phyloP scores from a whole-genome alignment of 805 yeast species.

The Torulaspora quercuum region DNA sequence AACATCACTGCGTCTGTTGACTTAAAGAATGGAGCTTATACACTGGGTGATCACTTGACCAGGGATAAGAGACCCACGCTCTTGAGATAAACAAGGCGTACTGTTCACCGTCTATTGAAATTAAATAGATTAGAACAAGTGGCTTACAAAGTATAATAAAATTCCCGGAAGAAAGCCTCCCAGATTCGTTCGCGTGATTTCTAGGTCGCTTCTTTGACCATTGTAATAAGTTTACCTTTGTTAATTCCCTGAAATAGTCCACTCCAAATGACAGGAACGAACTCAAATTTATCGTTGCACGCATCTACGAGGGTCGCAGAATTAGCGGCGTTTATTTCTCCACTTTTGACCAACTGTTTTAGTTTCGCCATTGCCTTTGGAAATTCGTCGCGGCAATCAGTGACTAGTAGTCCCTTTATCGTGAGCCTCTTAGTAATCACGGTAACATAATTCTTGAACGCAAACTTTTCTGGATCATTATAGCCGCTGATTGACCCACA shows the following conservation, averaged over 20 bases:
- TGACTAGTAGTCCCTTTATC: conserved; percentile 51
- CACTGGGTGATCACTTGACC: too few species aligned
- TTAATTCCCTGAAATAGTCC: conserved; percentile 45
- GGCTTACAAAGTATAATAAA: too few species aligned
- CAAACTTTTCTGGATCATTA: conserved; percentile 41
- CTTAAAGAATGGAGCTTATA: too few species aligned
- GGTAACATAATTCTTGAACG: conserved; percentile 41
- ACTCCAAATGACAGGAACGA: conserved; percentile 49
- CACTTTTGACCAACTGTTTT: conserved; percentile 38
- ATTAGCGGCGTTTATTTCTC: conserved; percentile 40
- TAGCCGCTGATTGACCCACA: conserved; percentile 64
- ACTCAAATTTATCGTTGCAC: conserved; percentile 40
- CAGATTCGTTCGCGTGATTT: too few species aligned
- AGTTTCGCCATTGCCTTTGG: conserved; percentile 40
- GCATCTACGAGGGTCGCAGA: conserved; percentile 43
- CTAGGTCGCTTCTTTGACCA: conserved; percentile 32
- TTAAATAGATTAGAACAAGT: too few species aligned
- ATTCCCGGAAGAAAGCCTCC: too few species aligned
- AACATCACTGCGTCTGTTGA: too few species aligned
- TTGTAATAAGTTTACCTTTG: conserved; percentile 51
- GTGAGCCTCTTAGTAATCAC: conserved; percentile 51
- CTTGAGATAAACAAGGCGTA: too few species aligned
- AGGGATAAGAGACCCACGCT: too few species aligned
- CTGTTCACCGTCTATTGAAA: too few species aligned
- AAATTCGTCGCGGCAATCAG: conserved; percentile 42